Conservation (phyloP, 495 filamentous ascomycete genomes). For the Aspergillus saccharolyticus region DNA sequence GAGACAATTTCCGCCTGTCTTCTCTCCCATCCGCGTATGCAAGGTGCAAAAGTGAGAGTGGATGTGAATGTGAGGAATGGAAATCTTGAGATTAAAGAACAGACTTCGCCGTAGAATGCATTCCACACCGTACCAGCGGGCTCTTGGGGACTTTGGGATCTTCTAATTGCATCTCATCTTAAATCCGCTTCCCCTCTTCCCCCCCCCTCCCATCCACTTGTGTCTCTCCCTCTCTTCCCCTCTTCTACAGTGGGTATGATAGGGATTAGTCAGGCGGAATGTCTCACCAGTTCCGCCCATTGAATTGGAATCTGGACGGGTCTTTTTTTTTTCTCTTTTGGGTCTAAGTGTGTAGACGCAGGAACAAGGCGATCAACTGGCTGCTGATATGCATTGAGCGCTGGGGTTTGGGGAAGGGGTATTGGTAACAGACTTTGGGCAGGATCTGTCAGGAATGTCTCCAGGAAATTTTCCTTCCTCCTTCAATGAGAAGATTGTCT, state of each 20-base stretch:
- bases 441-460: background rate
- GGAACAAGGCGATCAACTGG: conserved; percentile 14
- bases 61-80: background rate
- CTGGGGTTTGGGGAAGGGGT: too few species aligned
- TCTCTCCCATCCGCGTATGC: background rate
- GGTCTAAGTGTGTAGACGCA: conserved; percentile 4
- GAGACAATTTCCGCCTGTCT: background rate
- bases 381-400: conserved; percentile 8
- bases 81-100: too few species aligned
- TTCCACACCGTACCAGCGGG: background rate
- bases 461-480: too few species aligned
- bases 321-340: background rate
- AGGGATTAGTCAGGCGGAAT: conserved; percentile 5
- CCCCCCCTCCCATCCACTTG: too few species aligned
- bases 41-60: background rate
- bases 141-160: too few species aligned
- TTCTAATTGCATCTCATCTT: background rate
- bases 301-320: conserved; percentile 13
- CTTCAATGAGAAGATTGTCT: too few species aligned
- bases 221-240: background rate
- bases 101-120: too few species aligned
- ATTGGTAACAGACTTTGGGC: background rate
- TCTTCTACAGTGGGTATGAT: background rate
- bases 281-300: conserved; percentile 9
- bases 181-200: too few species aligned